phyloP scores from a whole-genome alignment of 2,329 filamentous ascomycete species.

The Ophiostoma quercus region DNA sequence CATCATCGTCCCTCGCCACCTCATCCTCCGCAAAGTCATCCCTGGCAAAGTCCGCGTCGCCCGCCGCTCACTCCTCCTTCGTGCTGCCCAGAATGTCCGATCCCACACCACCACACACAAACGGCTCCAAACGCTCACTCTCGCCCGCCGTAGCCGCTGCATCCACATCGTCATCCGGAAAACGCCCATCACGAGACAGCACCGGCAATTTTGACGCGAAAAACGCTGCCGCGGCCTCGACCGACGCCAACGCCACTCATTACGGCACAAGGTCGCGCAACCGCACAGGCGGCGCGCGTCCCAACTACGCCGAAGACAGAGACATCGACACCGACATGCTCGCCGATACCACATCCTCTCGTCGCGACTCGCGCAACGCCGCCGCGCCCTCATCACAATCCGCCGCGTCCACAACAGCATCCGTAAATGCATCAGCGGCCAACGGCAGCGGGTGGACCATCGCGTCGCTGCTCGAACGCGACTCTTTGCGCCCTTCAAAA shows the following conservation, averaged over 20 bases:
- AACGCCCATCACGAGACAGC: constrained; percentile 43
- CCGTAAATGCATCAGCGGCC: neutral
- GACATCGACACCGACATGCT: constrained; percentile 83
- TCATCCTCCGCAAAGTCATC: constrained; percentile 19
- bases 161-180: constrained; percentile 40
- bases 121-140: constrained; percentile 13
- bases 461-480: constrained; percentile 22
- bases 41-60: constrained; percentile 19
- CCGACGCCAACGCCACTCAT: constrained; percentile 50
- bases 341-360: constrained; percentile 26
- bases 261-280: constrained; percentile 96
- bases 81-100: constrained; percentile 35
- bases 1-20: constrained; percentile 10
- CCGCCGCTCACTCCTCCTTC: constrained; percentile 27
- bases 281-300: constrained; percentile 69
- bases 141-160: constrained; percentile 17
- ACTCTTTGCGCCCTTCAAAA: constrained; percentile 23
- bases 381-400: constrained; percentile 26
- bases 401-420: constrained; percentile 12
- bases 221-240: constrained; percentile 6
- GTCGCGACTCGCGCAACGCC: constrained; percentile 41
- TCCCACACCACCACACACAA: constrained; percentile 23
- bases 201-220: constrained; percentile 4
- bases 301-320: constrained; percentile 92
- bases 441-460: constrained; percentile 6